phyloP scores from a whole-genome alignment of 352 stramenopile species.

The Phytophthora lateralis region DNA sequence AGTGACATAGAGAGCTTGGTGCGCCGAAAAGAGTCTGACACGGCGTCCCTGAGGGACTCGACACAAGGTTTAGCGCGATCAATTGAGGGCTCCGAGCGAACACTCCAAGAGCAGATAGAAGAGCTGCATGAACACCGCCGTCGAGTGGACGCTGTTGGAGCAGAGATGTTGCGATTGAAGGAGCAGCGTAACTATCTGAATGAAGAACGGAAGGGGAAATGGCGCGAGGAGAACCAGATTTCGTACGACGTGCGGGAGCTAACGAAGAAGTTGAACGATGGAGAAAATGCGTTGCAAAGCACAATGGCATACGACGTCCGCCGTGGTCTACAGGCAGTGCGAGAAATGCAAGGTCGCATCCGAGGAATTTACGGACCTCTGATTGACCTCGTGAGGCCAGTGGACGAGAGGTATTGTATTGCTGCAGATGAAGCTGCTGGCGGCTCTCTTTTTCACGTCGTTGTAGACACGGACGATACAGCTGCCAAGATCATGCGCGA shows the following conservation, averaged over 20 bases:
- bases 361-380: conserved; percentile 94
- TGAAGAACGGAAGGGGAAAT: conserved; percentile 83
- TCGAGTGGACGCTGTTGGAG: conserved; percentile 55
- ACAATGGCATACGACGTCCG: conserved; percentile 90
- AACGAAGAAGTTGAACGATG: conserved; percentile 69
- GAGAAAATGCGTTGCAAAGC: conserved; percentile 80
- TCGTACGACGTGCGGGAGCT: conserved; percentile 77
- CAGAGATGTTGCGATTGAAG: conserved; percentile 71
- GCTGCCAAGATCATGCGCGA: conserved; percentile 94
- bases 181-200: conserved; percentile 80
- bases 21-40: conserved; percentile 64
- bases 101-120: conserved; percentile 48
- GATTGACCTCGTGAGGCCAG: conserved; percentile 94
- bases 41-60: conserved; percentile 38
- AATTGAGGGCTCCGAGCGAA: conserved; percentile 51
- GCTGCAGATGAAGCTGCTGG: conserved; percentile 96
- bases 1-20: conserved; percentile 68
- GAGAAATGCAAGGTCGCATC: conserved; percentile 88
- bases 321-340: conserved; percentile 80
- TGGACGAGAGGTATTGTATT: conserved; percentile 92
- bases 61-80: conserved; percentile 50
- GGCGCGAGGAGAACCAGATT: conserved; percentile 81
- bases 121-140: conserved; percentile 62
- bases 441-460: conserved; percentile 97
- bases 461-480: conserved; percentile 98